These are phyloP conservation scores for Taxawa tesnikishii DNA, from an alignment of 2,329 filamentous ascomycete species.

Conservation along the genomic window DNA sequence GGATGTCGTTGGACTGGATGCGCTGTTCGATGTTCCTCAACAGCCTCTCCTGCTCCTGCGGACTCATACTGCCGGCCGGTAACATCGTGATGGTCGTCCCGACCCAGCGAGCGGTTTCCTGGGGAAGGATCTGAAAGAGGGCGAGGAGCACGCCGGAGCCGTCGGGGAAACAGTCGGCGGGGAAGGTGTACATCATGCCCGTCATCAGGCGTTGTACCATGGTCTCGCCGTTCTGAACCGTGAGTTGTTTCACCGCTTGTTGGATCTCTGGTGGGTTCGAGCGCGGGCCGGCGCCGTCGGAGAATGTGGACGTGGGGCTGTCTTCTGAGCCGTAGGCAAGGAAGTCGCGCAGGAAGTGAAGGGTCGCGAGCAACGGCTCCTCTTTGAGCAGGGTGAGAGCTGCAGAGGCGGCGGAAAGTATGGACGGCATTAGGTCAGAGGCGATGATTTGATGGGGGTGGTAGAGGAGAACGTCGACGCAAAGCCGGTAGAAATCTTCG, in stretches of 20 bases:
- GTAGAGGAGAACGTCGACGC: slow-evolving; percentile 84
- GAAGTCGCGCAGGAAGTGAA: slow-evolving; percentile 87
- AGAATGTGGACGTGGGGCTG: slow-evolving; percentile 36
- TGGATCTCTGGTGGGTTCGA: slow-evolving; percentile 58
- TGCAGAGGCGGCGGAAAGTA: slow-evolving; percentile 77
- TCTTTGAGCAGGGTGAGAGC: slow-evolving; percentile 81
- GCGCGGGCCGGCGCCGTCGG: slow-evolving; percentile 41
- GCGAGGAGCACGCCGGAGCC: slow-evolving; percentile 84
- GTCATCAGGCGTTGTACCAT: slow-evolving; percentile 84
- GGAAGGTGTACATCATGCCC: slow-evolving; percentile 99
- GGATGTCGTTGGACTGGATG: slow-evolving; percentile 54
- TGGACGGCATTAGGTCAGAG: slow-evolving; percentile 65
- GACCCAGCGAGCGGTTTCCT: slow-evolving; percentile 70
- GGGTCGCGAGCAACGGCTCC: slow-evolving; percentile 77
- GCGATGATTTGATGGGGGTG: slow-evolving; percentile 76
- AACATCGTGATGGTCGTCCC: slow-evolving; percentile 73
- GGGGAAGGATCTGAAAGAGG: slow-evolving; percentile 76
- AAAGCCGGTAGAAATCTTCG: slow-evolving; percentile 90
- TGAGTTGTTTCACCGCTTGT: slow-evolving; percentile 58
- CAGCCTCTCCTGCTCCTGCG: slow-evolving; percentile 68
- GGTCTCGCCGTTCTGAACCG: slow-evolving; percentile 54
- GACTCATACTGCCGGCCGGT: slow-evolving; percentile 67
- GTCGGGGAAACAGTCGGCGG: slow-evolving; percentile 87
- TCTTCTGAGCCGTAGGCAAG: slow-evolving; percentile 77
- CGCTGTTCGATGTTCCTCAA: slow-evolving; percentile 67